Evolutionary conservation across 2,329 filamentous ascomycete species (phyloP).

Genomic region (Fusarium sp.): DNA sequence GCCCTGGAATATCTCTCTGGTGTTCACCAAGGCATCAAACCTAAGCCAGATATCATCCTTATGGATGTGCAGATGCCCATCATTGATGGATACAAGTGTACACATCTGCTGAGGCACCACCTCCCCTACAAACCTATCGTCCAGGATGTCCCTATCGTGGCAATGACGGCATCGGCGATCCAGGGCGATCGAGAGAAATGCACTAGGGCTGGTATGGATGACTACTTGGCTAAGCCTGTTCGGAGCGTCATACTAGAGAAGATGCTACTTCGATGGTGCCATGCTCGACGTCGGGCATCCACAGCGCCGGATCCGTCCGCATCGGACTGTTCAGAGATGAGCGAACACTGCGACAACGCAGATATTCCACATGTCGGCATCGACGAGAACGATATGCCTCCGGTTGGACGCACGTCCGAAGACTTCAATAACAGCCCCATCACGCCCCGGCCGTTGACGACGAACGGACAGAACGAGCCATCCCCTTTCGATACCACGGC

Average conservation of each 20-base stretch:
- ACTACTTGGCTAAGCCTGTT: conserved; percentile 80
- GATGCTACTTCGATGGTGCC: conserved; percentile 78
- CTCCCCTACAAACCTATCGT: conserved; percentile 71
- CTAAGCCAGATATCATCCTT: conserved; percentile 78
- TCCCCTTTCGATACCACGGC: conserved; percentile 56
- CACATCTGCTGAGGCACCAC: conserved; percentile 77
- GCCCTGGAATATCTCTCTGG: conserved; percentile 78
- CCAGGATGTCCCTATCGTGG: conserved; percentile 77
- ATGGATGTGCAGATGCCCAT: conserved; percentile 85
- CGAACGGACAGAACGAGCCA: conserved; percentile 53
- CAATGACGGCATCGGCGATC: conserved; percentile 85
- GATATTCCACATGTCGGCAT: conserved; percentile 54
- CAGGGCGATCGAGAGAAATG: conserved; percentile 83
- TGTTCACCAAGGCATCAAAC: conserved; percentile 61
- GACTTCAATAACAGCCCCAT: conserved; percentile 49
- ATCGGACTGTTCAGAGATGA: conserved; percentile 61
- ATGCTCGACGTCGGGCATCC: conserved; percentile 43
- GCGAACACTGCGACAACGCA: conserved; percentile 57
- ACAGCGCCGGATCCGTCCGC: conserved; percentile 43
- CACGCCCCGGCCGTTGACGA: conserved; percentile 56
- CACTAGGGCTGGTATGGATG: conserved; percentile 79
- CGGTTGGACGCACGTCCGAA: conserved; percentile 33
- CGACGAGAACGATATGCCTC: conserved; percentile 40
- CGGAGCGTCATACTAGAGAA: conserved; percentile 75
- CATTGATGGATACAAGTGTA: conserved; percentile 82